Conservation (phyloP, 2,329 filamentous ascomycete genomes). For the Fusarium sp. region DNA sequence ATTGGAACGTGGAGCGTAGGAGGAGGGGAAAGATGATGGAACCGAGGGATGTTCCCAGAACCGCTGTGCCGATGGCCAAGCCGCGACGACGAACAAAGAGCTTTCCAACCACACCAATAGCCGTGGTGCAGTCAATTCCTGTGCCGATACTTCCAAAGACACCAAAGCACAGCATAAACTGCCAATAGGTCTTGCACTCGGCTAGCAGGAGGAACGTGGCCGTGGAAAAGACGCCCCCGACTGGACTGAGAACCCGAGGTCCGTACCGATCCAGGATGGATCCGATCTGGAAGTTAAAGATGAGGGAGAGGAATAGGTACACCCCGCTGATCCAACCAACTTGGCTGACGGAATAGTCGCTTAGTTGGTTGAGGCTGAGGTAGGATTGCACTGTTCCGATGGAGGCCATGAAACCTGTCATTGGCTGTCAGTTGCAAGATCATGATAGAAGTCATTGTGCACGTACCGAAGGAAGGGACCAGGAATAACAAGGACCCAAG, state of each 20-base stretch:
- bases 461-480: conserved; percentile 11
- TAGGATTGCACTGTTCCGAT: conserved; percentile 61
- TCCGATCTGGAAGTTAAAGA: conserved; percentile 59
- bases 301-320: conserved; percentile 56
- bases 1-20: conserved; percentile 40
- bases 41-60: conserved; percentile 39
- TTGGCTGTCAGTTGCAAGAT: not conserved
- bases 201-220: conserved; percentile 57
- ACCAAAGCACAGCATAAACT: conserved; percentile 59
- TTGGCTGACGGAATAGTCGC: conserved; percentile 53
- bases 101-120: conserved; percentile 47
- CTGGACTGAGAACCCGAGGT: conserved; percentile 51
- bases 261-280: conserved; percentile 61
- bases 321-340: conserved; percentile 62
- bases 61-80: conserved; percentile 25
- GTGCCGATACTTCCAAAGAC: conserved; percentile 55
- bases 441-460: not conserved
- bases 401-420: conserved; percentile 56
- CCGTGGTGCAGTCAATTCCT: conserved; percentile 49
- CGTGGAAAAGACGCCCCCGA: conserved; percentile 51
- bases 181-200: conserved; percentile 59
- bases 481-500: conserved; percentile 30
- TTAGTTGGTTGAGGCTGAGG: conserved; percentile 56
- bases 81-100: conserved; percentile 25
- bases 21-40: conserved; percentile 48